Evolutionary conservation across 805 yeast species (phyloP), one percentile per base, ranked within the genome.

Genomic region (Lipomyces yamanashiensis): DNA sequence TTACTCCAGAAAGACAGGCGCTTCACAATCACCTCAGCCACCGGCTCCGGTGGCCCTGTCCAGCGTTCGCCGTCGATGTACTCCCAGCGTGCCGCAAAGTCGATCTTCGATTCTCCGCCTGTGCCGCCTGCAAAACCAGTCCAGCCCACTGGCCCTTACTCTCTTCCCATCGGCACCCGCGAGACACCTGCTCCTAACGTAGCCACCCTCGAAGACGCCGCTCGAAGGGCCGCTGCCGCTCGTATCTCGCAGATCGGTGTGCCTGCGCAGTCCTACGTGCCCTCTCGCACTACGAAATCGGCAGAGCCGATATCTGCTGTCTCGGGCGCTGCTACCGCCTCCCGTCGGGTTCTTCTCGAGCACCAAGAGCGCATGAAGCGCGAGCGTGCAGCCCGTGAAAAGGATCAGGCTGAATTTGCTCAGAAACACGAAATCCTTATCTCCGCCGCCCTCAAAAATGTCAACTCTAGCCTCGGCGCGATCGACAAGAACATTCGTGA

Each of bases 361-460:
- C 60, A 58, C 47, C 64, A 58, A 23, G 49, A 7, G 10, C 49
- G 51, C 47, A 43, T 21, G n/a, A 53, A 36, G 55, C 58, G 54
- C n/a, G 58, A 50, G 19, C 54, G 58, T n/a, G 15, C 13, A 6
- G 52, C 50, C 10, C 57, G 57, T n/a, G 57, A 40, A 15, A 53
- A 53, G 39, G 57, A 53, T 10, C 57, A 33, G 44, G 48, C 49
- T n/a, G 57, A 53, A 17, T 53, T 23, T 28, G 48, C 57, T 39
- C 36, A 50, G 66, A 40, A 45, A 43, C 64, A 67, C 52, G 79
- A 78, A 41, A 77, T 82, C 54, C 76, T 84, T 58, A 81, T 85
- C 63, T 78, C 81, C 7, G 74, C 78, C 60, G 90, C 91, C 13
- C 77, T 82, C 21, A 73, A 75, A 65, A 83, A 83, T 56, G 88